A percentile compares a stretch with the other conserved stretches of the same genome.
phyloP scores from a whole-genome alignment of 257 asterid species.

The Haberlea rhodopensis region DNA sequence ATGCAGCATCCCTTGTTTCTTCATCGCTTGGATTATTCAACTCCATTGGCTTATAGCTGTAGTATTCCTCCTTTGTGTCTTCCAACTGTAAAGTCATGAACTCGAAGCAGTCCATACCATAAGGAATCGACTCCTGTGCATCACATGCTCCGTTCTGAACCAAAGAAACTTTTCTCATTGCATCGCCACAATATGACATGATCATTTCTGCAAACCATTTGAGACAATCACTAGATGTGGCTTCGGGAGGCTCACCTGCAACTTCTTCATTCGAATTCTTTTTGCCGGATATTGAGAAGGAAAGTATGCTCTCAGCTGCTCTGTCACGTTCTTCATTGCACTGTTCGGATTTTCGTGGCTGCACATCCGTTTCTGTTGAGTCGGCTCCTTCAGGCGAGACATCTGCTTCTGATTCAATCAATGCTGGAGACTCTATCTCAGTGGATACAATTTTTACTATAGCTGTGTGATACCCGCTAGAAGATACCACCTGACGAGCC shows the following conservation, averaged over 20 bases:
- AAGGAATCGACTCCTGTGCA: conserved; percentile 40
- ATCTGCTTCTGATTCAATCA: conserved; percentile 32
- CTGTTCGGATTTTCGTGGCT: conserved; percentile 11
- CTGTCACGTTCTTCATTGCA: conserved; percentile 39
- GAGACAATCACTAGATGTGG: conserved; percentile 30
- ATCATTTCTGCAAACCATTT: conserved; percentile 58
- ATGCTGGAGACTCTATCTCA: conserved; percentile 52
- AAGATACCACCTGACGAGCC: too few relatives aligned
- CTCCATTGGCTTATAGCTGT: conserved; percentile 19
- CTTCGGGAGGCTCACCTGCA: conserved; percentile 19
- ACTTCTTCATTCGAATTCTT: conserved; percentile 11
- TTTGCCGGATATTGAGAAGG: conserved; percentile 37
- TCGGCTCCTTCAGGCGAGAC: conserved; percentile 13
- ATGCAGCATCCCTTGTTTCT: too few relatives aligned
- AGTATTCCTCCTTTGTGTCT: conserved; percentile 43
- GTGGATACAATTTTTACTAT: conserved; percentile 36
- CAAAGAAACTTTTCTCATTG: conserved; percentile 6
- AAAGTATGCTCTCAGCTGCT: conserved; percentile 74
- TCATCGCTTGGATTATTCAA: conserved; percentile 28
- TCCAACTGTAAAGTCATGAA: conserved; percentile 57
- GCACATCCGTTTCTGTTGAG: conserved; percentile 2
- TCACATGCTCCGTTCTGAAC: conserved; percentile 6
- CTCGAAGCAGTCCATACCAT: conserved; percentile 62
- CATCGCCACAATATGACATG: conserved; percentile 29
- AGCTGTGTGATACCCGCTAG: too few relatives aligned